Evolutionary conservation across 2,329 filamentous ascomycete genomes (phyloP).

Genomic region (Colletotrichum australisinense): DNA sequence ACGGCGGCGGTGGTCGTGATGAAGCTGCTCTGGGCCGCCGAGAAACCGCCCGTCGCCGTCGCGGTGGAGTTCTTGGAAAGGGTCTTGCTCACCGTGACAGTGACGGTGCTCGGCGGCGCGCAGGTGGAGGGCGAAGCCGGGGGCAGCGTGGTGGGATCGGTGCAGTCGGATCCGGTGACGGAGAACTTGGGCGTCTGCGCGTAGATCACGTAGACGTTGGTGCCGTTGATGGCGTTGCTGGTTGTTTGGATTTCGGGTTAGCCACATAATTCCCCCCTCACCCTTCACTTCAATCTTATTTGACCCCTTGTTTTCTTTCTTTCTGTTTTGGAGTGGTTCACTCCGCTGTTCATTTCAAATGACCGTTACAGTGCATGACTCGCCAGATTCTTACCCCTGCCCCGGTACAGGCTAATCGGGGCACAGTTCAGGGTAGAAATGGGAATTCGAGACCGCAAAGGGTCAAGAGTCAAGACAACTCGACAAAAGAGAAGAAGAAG

Average conservation of each 20-base stretch:
- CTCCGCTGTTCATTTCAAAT: constrained; percentile 20
- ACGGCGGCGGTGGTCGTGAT: constrained; percentile 24
- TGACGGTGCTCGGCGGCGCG: constrained; percentile 40
- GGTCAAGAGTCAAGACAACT: neutral
- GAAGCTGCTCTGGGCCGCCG: constrained; percentile 19
- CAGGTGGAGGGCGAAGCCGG: constrained; percentile 40
- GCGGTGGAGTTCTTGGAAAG: constrained; percentile 33
- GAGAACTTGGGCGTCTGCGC: constrained; percentile 53
- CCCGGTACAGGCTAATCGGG: neutral
- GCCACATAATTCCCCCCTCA: neutral
- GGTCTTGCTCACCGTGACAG: constrained; percentile 39
- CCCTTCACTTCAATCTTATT: neutral
- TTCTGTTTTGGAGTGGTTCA: neutral
- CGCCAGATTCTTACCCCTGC: neutral
- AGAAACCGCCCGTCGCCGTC: constrained; percentile 31
- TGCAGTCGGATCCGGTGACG: constrained; percentile 45
- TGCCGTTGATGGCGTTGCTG: constrained; percentile 56
- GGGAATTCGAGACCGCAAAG: neutral
- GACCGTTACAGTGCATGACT: constrained; percentile 9
- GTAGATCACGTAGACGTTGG: constrained; percentile 57
- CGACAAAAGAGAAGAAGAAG: neutral
- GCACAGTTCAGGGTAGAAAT: neutral
- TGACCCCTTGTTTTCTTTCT: neutral
- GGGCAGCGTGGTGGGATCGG: constrained; percentile 37
- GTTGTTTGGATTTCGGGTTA: neutral